Evolutionary conservation across 2,329 filamentous ascomycete species (phyloP).

Genomic region (Scytalidium sp.): DNA sequence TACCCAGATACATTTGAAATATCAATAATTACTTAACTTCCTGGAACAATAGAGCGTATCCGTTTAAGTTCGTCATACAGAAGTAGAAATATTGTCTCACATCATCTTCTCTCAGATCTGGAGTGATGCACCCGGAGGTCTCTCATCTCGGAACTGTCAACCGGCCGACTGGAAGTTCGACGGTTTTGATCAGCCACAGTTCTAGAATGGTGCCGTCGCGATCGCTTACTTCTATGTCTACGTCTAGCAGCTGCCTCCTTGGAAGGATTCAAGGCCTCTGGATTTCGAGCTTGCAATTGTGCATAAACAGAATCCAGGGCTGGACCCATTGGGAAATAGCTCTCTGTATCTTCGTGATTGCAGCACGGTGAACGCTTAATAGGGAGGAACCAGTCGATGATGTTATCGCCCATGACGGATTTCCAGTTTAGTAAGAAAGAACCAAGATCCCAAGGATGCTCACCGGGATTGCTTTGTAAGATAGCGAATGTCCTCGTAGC

Average conservation of each 20-base stretch:
- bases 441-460: slow-evolving; percentile 85
- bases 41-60: too few relatives aligned
- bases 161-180: neutral
- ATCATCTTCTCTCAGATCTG: neutral
- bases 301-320: slow-evolving; percentile 41
- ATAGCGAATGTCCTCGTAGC: slow-evolving; percentile 74
- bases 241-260: neutral
- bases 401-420: slow-evolving; percentile 71
- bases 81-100: too few relatives aligned
- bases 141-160: neutral
- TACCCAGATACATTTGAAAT: too few relatives aligned
- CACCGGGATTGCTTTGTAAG: slow-evolving; percentile 65
- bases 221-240: neutral
- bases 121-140: neutral
- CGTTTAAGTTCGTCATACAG: too few relatives aligned
- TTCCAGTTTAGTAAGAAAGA: slow-evolving; percentile 65
- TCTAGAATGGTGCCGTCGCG: neutral
- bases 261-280: neutral
- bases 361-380: slow-evolving; percentile 71
- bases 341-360: slow-evolving; percentile 60
- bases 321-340: slow-evolving; percentile 66
- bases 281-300: neutral
- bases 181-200: neutral
- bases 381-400: slow-evolving; percentile 79
- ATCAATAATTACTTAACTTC: too few relatives aligned